These are phyloP conservation scores for Malus hybrid DNA, from an alignment of 331 rosid species.

Conservation along the genomic window DNA sequence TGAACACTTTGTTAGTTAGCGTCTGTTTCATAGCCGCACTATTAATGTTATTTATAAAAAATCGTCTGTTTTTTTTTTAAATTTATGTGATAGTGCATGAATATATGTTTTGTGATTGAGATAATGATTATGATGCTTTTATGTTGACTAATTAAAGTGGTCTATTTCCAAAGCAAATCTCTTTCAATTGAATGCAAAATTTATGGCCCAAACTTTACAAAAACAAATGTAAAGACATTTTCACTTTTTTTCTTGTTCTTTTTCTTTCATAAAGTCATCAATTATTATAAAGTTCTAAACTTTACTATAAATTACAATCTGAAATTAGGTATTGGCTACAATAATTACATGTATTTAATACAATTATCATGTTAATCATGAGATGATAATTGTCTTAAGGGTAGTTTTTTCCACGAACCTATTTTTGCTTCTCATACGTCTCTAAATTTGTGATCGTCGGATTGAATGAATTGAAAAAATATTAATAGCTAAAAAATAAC, in stretches of 20 bases:
- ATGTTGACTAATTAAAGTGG: background rate
- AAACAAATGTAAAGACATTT: constrained; percentile 14
- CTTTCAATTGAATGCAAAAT: background rate
- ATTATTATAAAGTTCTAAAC: constrained; percentile 24
- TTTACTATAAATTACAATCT: background rate
- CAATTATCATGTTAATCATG: fast-evolving
- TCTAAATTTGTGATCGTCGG: too few relatives aligned
- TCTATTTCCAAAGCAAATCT: background rate
- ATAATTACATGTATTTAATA: too few relatives aligned
- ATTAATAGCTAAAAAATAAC: too few relatives aligned
- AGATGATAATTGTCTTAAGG: too few relatives aligned
- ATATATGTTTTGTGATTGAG: background rate
- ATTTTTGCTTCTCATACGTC: too few relatives aligned
- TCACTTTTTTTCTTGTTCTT: background rate
- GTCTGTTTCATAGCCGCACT: too few relatives aligned
- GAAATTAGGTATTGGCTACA: background rate
- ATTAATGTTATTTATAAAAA: too few relatives aligned
- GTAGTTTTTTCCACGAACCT: fast-evolving
- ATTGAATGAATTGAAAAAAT: too few relatives aligned
- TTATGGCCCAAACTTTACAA: constrained; percentile 18
- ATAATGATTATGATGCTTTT: background rate
- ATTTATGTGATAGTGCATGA: too few relatives aligned
- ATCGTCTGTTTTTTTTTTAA: too few relatives aligned
- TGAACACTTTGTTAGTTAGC: fast-evolving
- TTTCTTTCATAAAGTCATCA: constrained; percentile 17